Base-by-base conservation (phyloP, 106 monocot species). In the Dendrobium nobile region DNA sequence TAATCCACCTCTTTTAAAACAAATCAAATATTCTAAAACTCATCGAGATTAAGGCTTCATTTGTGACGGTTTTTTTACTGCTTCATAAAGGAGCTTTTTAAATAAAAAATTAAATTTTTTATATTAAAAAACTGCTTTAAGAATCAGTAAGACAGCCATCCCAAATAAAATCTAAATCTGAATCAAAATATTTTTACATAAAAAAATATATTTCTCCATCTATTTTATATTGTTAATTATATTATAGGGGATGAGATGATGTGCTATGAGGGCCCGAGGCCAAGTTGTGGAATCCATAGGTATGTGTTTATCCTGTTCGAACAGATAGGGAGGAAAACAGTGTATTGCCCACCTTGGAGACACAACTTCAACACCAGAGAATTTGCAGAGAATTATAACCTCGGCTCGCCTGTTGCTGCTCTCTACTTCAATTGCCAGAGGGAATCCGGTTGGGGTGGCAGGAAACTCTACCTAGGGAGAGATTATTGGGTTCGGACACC, bases 211-310 rank as follows among this genome's bases (percentile, higher is more conserved):
- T 47, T 47, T 9, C 0, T 47, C 7, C 47, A 7, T 11, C 47
- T 47, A 47, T 9, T 47, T 9, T 11, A 47, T 47, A 51, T 51
- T 13, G 10, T 51, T 13, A 9, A 4, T 16, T 72, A 18, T 40
- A 41, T 15, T 65, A 44, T 73, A 96, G 96, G 93, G 10, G 82
- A 88, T 7, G 96, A 93, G 83, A 41, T 91, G 2, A 61, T 90
- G 81, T 86, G 85, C 87, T 96, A 96, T 59, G 96, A 96, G 82
- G 88, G 82, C 83, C 96, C 96, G 2, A 47, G 83, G 28, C 93
- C 93, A 22, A 79, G 84, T 0, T 75, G 85, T 24, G 96, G 96
- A 54, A 96, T 96, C 75, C 96, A 96, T 82, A 81, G 96, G 16
- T 82, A 89, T 47, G 93, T 85, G 9, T 87, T 96, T 54, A 88